Base-by-base conservation (phyloP, 2,329 filamentous ascomycete genomes). In the Sporothrix brasiliensis region DNA sequence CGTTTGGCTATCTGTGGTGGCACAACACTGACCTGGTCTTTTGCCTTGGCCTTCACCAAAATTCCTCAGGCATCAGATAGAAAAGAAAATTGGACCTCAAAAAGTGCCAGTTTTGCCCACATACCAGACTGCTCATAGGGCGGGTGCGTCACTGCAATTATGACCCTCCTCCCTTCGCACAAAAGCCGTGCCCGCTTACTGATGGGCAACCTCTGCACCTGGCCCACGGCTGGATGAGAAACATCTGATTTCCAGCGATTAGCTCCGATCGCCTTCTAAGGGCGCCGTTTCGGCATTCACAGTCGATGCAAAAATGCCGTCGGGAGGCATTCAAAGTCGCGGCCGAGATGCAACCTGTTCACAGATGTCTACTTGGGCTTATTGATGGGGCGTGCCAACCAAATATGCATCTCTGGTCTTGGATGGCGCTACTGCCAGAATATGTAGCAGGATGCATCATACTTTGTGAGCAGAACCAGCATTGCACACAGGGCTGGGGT, bases 311-410 rank as follows among this genome's bases (percentile, higher is more conserved):
- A 16, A 16, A 34, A 16, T 34, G n/a, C 44, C 24, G 34, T 41
- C 19, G 4, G 30, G 56, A 61, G 6, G 11, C 56, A 60, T 16
- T 47, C 41, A 30, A 34, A 7, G 34, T 6, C 34, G 34, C 34
- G 34, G 4, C 11, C 14, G 5, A 56, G n/a, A 47, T 27, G 30
- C 39, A 63, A n/a, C 21, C 44, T 30, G 4, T 19, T 47, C 47
- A 27, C 39, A 63, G 58, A 16, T 61, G 39, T 39, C 58, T 61
- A 61, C 44, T 27, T 47, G 39, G 58, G 58, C 58, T 6, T 61
- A 6, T 60, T 24, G 34, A 61, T 61, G 58, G 39, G 27, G 11
- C 21, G 3, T 11, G 34, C 39, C n/a, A 39, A 47, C 24, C 58
- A 39, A 47, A 14, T 39, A 63, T 63, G 58, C 21, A 47, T 63